Evolutionary conservation across 441 rosid genomes (phyloP), one percentile per base, ranked within the genome.

Genomic region (Corymbia calophylla): DNA sequence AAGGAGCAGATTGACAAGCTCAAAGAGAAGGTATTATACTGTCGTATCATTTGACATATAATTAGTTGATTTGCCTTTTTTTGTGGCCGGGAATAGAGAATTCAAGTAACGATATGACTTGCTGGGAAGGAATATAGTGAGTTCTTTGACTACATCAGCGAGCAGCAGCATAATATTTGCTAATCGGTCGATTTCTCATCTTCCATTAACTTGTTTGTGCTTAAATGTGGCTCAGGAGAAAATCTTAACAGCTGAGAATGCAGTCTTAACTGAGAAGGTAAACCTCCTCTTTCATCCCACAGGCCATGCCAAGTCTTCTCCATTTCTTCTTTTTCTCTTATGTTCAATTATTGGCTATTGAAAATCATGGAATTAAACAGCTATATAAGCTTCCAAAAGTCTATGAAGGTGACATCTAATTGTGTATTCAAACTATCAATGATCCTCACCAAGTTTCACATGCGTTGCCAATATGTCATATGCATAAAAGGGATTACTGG

Each of bases 261-360:
- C 91, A 91, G 95, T 82, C 92, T 94, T 98, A 87, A 68, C 91
- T 35, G 92, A 93, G 90, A 95, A 95, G 99, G 99, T 98, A 88
- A 88, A 53, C 8, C 19, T 84, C 39, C 47, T n/a, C 16, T 53
- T 44, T 54, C 17, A 23, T 73, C 39, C 23, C 8, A 18, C 7
- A n/a, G 51, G 25, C 32, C 27, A 53, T 85, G 77, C 51, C 21
- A 73, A 25, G 44, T 10, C 49, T 53, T 25, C 47, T 60, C 48
- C 14, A 32, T 53, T 56, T 21, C 10, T 56, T 60, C 13, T 39
- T 47, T 56, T 32, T 35, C 10, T 9, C 68, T 32, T 39, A 11
- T 39, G 49, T 53, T 32, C 68, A 14, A 25, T 56, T 13, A 11
- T 31, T 44, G 84, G 84, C 84, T 77, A 77, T 73, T 35, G 49